Evolutionary conservation across 306 rosid species (phyloP).

Genomic region (Begonia fuchsioides): DNA sequence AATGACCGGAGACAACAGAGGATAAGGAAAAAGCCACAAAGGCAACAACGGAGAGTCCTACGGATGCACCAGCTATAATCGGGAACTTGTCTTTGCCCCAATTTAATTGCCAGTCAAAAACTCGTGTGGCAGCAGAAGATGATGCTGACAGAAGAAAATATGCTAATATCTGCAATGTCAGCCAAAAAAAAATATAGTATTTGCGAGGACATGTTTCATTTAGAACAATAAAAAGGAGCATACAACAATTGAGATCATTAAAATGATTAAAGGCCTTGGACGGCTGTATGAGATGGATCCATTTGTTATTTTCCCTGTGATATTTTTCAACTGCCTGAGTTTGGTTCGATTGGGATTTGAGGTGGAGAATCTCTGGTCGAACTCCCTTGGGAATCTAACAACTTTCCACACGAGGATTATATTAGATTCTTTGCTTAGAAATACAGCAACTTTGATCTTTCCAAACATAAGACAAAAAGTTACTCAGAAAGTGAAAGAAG

Average conservation of each 20-base stretch:
- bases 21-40: slow-evolving; percentile 52
- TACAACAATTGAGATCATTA: too few species aligned
- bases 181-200: neutral
- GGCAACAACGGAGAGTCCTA: slow-evolving; percentile 60
- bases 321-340: too few species aligned
- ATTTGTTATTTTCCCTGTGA: too few species aligned
- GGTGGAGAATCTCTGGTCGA: too few species aligned
- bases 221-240: too few species aligned
- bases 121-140: slow-evolving; percentile 74
- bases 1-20: slow-evolving; percentile 63
- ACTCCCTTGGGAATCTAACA: too few species aligned
- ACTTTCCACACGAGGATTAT: neutral
- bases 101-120: slow-evolving; percentile 66
- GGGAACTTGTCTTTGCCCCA: slow-evolving; percentile 87
- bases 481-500: slow-evolving; percentile 12
- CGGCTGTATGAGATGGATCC: too few species aligned
- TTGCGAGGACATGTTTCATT: too few species aligned
- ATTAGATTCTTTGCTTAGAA: slow-evolving; percentile 10
- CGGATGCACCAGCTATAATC: slow-evolving; percentile 49
- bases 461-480: slow-evolving; percentile 7
- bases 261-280: too few species aligned
- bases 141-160: slow-evolving; percentile 79
- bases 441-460: slow-evolving; percentile 3
- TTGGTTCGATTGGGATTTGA: too few species aligned
- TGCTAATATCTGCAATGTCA: slow-evolving; percentile 43